Evolutionary conservation across 2,329 filamentous ascomycete species (phyloP).

Genomic region (Aspergillus proliferans): DNA sequence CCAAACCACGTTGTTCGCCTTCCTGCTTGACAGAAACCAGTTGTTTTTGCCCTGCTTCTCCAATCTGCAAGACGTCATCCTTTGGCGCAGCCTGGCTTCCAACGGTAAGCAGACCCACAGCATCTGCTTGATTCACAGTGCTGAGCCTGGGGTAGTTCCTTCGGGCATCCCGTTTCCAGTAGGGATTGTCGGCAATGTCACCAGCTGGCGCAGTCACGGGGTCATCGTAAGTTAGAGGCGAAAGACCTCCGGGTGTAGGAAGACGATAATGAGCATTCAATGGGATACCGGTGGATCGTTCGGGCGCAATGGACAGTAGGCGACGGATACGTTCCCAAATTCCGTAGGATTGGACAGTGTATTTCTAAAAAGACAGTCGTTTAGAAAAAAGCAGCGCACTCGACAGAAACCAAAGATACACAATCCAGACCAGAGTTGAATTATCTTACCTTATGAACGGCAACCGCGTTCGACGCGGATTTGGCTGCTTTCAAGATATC

Average conservation of each 20-base stretch:
- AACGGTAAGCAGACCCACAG: conserved; percentile 75
- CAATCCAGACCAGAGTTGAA: neutral
- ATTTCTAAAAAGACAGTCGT: conserved; percentile 60
- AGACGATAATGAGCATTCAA: conserved; percentile 89
- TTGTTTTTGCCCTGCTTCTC: conserved; percentile 65
- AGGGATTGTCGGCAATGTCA: conserved; percentile 85
- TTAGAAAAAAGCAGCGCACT: neutral
- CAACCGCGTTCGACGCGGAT: conserved; percentile 31
- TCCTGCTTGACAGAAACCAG: conserved; percentile 71
- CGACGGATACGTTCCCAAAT: conserved; percentile 81
- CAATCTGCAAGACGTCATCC: conserved; percentile 67
- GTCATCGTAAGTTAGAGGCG: conserved; percentile 69
- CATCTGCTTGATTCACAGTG: conserved; percentile 75
- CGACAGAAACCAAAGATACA: neutral
- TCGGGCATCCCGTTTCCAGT: conserved; percentile 91
- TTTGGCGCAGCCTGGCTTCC: conserved; percentile 77
- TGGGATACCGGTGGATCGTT: conserved; percentile 85
- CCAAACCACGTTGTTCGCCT: conserved; percentile 65
- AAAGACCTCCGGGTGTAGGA: conserved; percentile 68
- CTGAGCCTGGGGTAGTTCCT: conserved; percentile 75
- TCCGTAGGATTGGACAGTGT: conserved; percentile 83
- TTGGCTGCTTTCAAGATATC: conserved; percentile 34
- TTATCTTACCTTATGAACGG: conserved; percentile 30
- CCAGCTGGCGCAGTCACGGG: conserved; percentile 76
- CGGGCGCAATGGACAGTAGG: conserved; percentile 71